Evolutionary conservation across 1,139 yeast species (phyloP), one percentile per base, ranked within the genome.

Genomic region (Blastobotrys aristatus): DNA sequence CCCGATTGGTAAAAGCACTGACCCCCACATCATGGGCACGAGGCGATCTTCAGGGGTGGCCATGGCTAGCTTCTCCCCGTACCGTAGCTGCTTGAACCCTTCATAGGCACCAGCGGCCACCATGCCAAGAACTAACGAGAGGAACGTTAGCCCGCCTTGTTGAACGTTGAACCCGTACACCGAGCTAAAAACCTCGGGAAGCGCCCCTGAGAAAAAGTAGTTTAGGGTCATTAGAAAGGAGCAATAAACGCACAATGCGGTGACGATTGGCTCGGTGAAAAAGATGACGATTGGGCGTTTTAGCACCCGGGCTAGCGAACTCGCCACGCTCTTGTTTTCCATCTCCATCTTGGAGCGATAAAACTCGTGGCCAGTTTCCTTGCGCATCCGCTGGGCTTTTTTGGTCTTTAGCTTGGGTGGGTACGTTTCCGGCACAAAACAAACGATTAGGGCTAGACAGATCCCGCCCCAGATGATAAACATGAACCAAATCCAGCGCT

Each of bases 341-440:
- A 33, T 14, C 26, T 34, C 38, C 38, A 34, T 34, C 6, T 5
- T 3, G 21, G 38, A 34, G 22, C 21, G 16, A 13, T 6, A 34
- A 34, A 4, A 20, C 3, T 34, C 38, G 13, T 37, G 20, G 8
- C 42, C 43, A 22, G 47, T 80, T 55, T 74, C 77, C 48, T 73
- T 69, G 60, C 94, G 73, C 49, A 81, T 56, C 48, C 73, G 67
- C 51, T 67, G 63, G 1, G 92, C 90, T 61, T 84, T 80, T 43
- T 66, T 65, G 46, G 75, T 75, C 48, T 82, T 69, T 20, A 84
- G 70, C 0, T 78, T 75, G 1, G 90, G 90, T 1, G 78, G 76
- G 64, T 81, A 84, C 1, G 94, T 84, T 61, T 82, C 88, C 4
- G 86, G 85, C 22, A 81, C 72, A 2, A 76, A 61, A 2, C 74